These are phyloP conservation scores for Lachnellula subtilissima DNA, from an alignment of 2,329 filamentous ascomycete species.

Conservation along the genomic window DNA sequence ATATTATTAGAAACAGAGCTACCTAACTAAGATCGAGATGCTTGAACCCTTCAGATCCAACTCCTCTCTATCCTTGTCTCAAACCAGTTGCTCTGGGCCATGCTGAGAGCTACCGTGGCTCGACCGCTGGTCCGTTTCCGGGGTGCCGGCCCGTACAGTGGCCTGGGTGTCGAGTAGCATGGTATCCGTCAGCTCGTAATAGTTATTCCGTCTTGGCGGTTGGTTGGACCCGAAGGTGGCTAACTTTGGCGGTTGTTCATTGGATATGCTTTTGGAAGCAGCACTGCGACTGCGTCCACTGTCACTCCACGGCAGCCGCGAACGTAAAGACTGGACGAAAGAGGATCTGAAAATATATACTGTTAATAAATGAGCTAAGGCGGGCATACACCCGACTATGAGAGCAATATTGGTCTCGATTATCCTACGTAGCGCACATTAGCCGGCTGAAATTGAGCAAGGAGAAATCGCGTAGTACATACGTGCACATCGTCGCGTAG, in stretches of 20 bases:
- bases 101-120: too few relatives aligned
- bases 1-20: too few relatives aligned
- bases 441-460: background rate
- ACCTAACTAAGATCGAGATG: too few relatives aligned
- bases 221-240: background rate
- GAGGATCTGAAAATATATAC: background rate
- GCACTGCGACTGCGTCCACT: background rate
- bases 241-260: background rate
- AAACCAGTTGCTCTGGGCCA: too few relatives aligned
- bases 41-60: too few relatives aligned
- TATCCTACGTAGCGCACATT: background rate
- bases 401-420: background rate
- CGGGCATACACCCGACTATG: background rate
- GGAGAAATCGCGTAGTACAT: background rate
- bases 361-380: background rate
- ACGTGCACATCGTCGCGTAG: background rate
- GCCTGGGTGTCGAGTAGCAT: background rate
- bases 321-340: background rate
- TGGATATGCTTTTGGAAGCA: background rate
- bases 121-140: too few relatives aligned
- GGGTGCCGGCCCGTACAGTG: background rate
- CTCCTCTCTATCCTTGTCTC: too few relatives aligned
- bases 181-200: background rate
- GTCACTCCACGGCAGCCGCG: background rate
- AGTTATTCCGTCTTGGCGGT: background rate